A percentile compares a stretch with the other conserved stretches of the same genome.
phyloP scores from a whole-genome alignment of 139 green algal genomes.

The Chloropicon primus region DNA sequence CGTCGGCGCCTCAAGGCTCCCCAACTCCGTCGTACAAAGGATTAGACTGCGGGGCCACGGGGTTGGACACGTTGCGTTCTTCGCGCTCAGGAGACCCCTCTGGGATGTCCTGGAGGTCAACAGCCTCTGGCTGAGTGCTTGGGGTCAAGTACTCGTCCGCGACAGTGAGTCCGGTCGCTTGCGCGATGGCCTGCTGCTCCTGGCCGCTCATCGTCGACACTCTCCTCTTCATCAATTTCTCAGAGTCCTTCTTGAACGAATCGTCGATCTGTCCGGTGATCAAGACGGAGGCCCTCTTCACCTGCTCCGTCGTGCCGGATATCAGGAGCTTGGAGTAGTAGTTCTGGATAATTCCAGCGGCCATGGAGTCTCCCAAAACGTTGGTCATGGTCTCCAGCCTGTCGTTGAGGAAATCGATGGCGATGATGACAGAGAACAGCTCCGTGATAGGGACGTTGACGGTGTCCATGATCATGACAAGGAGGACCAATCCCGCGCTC shows the following conservation, averaged over 20 bases:
- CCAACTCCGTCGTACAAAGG: background rate
- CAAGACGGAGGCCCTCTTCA: background rate
- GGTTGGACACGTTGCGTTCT: background rate
- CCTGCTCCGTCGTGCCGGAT: background rate
- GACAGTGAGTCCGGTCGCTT: background rate
- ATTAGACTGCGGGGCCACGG: background rate
- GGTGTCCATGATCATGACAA: slow-evolving; percentile 5
- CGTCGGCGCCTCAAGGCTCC: no score
- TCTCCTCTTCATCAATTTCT: background rate
- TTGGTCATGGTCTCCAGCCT: slow-evolving; percentile 2
- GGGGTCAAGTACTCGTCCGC: background rate
- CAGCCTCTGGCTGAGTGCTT: background rate
- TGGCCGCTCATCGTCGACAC: background rate
- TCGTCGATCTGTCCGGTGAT: background rate
- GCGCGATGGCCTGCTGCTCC: background rate
- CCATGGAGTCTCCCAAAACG: slow-evolving; percentile 2
- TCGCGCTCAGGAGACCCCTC: background rate
- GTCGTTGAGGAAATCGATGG: slow-evolving; percentile 5
- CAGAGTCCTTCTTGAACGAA: background rate
- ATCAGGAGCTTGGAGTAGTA: background rate
- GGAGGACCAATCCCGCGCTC: background rate
- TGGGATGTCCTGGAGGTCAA: background rate
- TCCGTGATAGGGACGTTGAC: slow-evolving; percentile 1
- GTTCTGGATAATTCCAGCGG: slow-evolving; percentile 1
- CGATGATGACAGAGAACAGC: background rate